Percentiles rank a stretch among this genome's conserved stretches.
Conservation (phyloP, 108 stramenopile genomes). For the Stephanodiscus triporus region DNA sequence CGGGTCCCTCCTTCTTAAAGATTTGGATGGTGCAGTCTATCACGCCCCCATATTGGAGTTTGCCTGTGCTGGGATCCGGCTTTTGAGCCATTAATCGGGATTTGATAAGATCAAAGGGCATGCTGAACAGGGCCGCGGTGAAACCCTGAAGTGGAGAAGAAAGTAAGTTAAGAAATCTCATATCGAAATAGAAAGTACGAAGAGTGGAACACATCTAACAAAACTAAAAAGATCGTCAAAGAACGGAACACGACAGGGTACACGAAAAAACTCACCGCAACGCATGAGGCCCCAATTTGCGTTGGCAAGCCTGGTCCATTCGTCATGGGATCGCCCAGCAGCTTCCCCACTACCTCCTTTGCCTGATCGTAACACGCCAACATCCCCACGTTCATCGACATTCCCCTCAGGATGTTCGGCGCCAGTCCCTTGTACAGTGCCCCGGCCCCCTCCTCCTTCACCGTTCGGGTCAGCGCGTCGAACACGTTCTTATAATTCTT, state of each 20-base stretch:
- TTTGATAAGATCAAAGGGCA: conserved; percentile 99
- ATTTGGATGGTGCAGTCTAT: conserved; percentile 87
- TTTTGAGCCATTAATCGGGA: conserved; percentile 93
- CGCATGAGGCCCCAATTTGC: conserved; percentile 77
- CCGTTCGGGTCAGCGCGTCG: conserved; percentile 90
- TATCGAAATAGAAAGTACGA: no score
- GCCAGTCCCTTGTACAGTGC: conserved; percentile 93
- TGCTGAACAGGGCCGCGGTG: conserved; percentile 92
- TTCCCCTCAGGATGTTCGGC: conserved; percentile 96
- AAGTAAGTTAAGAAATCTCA: background rate
- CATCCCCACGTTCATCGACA: conserved; percentile 99
- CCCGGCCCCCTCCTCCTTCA: conserved; percentile 91
- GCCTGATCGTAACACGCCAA: conserved; percentile 99
- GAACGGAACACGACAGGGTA: no score
- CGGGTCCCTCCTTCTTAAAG: conserved; percentile 82
- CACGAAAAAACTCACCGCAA: conserved; percentile 51
- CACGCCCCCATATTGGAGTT: conserved; percentile 91
- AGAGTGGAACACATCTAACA: no score
- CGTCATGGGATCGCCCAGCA: conserved; percentile 81
- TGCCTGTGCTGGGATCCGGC: conserved; percentile 81
- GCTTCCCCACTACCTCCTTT: conserved; percentile 80
- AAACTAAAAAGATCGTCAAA: no score
- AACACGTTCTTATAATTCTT: conserved; percentile 98
- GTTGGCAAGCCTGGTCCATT: conserved; percentile 84
- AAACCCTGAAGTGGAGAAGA: conserved; percentile 72